Percentiles rank a stretch among this genome's conserved stretches.
These are phyloP conservation scores for Epichloe sp. DNA, from an alignment of 2,329 filamentous ascomycete genomes.

Conservation along the genomic window DNA sequence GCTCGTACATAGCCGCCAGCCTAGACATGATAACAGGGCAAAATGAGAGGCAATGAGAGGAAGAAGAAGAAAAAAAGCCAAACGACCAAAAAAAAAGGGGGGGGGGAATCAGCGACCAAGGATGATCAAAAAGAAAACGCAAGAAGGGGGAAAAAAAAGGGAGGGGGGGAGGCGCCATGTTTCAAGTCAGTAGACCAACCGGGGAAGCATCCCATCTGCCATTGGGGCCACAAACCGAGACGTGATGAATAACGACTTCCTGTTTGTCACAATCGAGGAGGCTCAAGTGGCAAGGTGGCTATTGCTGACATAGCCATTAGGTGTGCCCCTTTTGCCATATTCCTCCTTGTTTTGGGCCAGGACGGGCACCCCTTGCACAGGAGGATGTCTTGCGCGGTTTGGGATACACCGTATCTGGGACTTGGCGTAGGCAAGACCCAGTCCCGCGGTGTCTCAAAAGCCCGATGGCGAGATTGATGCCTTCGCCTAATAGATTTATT, in stretches of 20 bases:
- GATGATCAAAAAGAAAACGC: neutral
- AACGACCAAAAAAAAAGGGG: neutral
- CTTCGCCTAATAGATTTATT: neutral
- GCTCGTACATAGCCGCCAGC: neutral
- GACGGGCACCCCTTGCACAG: neutral
- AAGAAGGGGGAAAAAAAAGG: neutral
- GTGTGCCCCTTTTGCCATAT: neutral
- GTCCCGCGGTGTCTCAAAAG: neutral
- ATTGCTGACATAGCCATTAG: neutral
- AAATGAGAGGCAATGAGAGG: neutral
- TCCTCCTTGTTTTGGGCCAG: neutral
- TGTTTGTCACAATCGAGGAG: neutral
- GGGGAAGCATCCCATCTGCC: slow-evolving; percentile 1
- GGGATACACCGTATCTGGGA: neutral
- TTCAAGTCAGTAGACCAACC: neutral
- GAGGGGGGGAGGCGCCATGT: neutral
- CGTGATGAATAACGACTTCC: neutral
- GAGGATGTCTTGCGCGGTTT: neutral
- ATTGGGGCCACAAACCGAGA: slow-evolving; percentile 2
- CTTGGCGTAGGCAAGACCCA: neutral
- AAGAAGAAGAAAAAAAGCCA: neutral
- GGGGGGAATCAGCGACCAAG: neutral
- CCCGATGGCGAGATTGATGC: neutral
- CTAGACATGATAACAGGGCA: neutral
- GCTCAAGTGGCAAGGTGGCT: neutral